Evolutionary conservation across 306 rosid species (phyloP), one percentile per base, ranked within the genome.

Genomic region (Comarum palustre): DNA sequence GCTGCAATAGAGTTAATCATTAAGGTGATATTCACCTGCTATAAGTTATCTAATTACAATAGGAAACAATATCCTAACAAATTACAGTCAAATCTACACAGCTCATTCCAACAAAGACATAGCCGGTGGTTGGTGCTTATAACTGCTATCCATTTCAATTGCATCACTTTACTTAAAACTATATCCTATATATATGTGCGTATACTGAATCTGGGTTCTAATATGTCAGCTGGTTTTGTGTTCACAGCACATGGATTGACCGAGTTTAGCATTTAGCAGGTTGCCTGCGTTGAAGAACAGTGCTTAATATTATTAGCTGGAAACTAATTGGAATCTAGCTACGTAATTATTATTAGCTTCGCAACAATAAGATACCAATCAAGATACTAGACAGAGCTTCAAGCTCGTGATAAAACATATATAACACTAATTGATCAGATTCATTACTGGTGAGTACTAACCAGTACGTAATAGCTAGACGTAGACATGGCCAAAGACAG

Each of bases 401-500:
- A 46, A 14, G 25, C 25, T n/a, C 25, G 57, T 50, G 57, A n/a
- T 19, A 48, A 8, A 16, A 51, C 19, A n/a, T n/a, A 19, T n/a
- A 42, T 42, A 50, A 50, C 19, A 27, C 36, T 32, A 32, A 61
- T 19, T 31, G 27, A 6, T 6, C 8, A 50, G 31, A 68, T 69
- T 8, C 61, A 69, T 10, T 48, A 32, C 19, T 47, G 25, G 3
- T 43, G 9, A 29, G 16, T 19, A 32, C 42, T 12, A 10, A 42
- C 2, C 48, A 45, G 72, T 9, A 46, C 58, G 6, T 66, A 29
- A 31, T 68, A 47, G 72, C 25, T 31, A 3, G 2, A 8, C 72
- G 42, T 47, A 47, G 59, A 64, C 69, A 61, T 57, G 22, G 55
- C 69, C 62, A 29, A 66, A 54, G 80, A 64, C 76, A 57, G 38